phyloP scores from a whole-genome alignment of 495 filamentous ascomycete species.

The Apiosordaria backusii region DNA sequence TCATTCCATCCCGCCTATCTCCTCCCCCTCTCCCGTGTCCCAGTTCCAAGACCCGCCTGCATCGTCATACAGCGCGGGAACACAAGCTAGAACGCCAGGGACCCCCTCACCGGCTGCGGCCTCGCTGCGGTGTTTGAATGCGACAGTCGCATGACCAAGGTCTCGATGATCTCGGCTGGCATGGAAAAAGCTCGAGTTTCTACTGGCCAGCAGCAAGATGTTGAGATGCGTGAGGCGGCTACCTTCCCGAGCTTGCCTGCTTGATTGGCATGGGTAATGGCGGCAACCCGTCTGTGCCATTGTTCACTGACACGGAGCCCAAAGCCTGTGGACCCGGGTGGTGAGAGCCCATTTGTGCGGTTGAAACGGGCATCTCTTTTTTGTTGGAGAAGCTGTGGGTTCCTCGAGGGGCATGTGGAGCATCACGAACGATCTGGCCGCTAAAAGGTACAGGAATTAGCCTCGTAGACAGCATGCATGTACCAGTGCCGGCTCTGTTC shows the following conservation, averaged over 20 bases:
- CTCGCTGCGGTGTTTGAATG: constrained; percentile 11
- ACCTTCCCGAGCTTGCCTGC: constrained; percentile 14
- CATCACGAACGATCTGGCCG: constrained; percentile 19
- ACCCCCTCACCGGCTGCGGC: constrained; percentile 12
- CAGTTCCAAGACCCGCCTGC: constrained; percentile 30
- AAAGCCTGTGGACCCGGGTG: constrained; percentile 24
- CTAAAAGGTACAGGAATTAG: constrained; percentile 7
- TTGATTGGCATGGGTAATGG: constrained; percentile 1
- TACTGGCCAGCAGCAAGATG: constrained; percentile 20
- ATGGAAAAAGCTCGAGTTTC: constrained; percentile 13
- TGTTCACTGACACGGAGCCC: constrained; percentile 9
- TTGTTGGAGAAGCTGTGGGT: constrained; percentile 26
- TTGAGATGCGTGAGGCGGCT: constrained; percentile 22
- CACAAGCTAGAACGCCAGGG: constrained; percentile 13
- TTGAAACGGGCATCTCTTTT: constrained; percentile 26
- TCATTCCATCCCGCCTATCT: constrained; percentile 27
- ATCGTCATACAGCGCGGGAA: constrained; percentile 21
- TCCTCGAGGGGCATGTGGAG: constrained; percentile 16
- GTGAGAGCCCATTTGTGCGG: constrained; percentile 31
- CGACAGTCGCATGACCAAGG: constrained; percentile 17
- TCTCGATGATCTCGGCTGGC: constrained; percentile 14
- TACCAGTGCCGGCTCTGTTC: constrained; percentile 6
- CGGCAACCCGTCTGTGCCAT: neutral
- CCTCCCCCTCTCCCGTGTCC: constrained; percentile 1
- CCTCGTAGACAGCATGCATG: neutral